These are phyloP conservation scores for Fusarium globosum DNA, from an alignment of 2,329 filamentous ascomycete genomes.

Conservation along the genomic window DNA sequence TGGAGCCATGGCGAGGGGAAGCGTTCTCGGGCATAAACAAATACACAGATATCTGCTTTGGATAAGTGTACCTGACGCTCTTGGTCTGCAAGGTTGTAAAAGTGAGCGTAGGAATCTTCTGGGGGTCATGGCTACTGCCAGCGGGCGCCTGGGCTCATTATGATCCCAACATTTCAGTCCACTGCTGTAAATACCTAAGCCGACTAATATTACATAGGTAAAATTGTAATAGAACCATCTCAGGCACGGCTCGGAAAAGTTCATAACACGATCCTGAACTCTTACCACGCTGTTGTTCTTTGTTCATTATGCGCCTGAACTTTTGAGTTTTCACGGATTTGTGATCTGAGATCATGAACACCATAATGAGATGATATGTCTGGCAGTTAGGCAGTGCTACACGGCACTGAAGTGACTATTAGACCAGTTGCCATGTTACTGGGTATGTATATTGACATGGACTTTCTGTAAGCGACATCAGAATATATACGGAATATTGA, in stretches of 20 bases:
- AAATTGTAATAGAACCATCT: no score
- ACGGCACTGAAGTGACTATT: not conserved
- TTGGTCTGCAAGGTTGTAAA: conserved; percentile 48
- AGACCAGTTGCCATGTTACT: not conserved
- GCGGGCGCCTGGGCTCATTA: not conserved
- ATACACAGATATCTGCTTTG: conserved; percentile 45
- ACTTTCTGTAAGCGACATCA: not conserved
- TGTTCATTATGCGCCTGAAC: not conserved
- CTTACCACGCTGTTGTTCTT: not conserved
- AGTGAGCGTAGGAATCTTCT: conserved; percentile 41
- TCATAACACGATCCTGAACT: not conserved
- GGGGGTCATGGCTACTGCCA: not conserved
- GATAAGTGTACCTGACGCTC: conserved; percentile 47
- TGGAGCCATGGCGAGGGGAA: conserved; percentile 48
- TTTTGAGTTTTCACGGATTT: not conserved
- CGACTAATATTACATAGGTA: not conserved
- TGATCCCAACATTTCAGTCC: not conserved
- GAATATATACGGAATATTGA: not conserved
- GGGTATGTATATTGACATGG: not conserved
- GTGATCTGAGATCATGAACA: not conserved
- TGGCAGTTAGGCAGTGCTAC: not conserved
- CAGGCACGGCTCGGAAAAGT: not conserved
- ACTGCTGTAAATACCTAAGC: not conserved
- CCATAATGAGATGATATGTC: not conserved
- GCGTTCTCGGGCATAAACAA: conserved; percentile 48